These are phyloP conservation scores for Lichtheimia corymbifera DNA, from an alignment of 371 early-diverging fungal genomes.

Conservation along the genomic window DNA sequence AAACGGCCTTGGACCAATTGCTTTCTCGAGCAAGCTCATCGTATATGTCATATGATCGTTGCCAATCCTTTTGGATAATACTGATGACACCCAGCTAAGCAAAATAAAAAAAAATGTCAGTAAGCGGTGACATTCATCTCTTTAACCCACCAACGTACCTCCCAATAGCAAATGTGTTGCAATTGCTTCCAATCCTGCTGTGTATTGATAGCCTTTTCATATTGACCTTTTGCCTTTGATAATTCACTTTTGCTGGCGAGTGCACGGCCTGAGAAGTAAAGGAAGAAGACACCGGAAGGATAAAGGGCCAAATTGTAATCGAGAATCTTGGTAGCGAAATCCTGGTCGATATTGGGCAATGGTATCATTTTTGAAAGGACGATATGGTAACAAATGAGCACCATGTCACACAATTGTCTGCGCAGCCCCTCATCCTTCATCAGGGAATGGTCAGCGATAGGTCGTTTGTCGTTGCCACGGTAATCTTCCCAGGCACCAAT, in stretches of 20 bases:
- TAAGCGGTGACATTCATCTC: neutral
- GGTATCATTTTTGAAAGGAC: slow-evolving; percentile 65
- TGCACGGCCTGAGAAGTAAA: slow-evolving; percentile 62
- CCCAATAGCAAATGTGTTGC: slow-evolving; percentile 79
- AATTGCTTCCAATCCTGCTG: slow-evolving; percentile 76
- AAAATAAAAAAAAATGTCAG: neutral
- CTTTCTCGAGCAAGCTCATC: slow-evolving; percentile 62
- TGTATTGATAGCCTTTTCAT: slow-evolving; percentile 41
- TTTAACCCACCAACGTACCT: slow-evolving; percentile 18
- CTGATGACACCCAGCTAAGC: slow-evolving; percentile 44
- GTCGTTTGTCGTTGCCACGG: slow-evolving; percentile 39
- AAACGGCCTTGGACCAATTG: slow-evolving; percentile 79
- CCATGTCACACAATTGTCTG: slow-evolving; percentile 60
- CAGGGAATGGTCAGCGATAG: neutral
- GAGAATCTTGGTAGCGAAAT: slow-evolving; percentile 47
- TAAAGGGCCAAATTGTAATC: slow-evolving; percentile 39
- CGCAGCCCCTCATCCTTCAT: slow-evolving; percentile 32
- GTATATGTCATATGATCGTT: slow-evolving; percentile 52
- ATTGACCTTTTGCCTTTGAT: slow-evolving; percentile 52
- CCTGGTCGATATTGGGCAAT: slow-evolving; percentile 48
- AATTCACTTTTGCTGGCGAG: slow-evolving; percentile 49
- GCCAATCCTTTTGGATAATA: slow-evolving; percentile 55
- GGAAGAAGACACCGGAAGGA: slow-evolving; percentile 64
- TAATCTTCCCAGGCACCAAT: slow-evolving; percentile 49
- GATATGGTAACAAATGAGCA: slow-evolving; percentile 66